Percentiles rank a stretch among this genome's conserved stretches.
Evolutionary conservation across 163 green algal species (phyloP).

Genomic region (Coccomyxa subellipsoidea): DNA sequence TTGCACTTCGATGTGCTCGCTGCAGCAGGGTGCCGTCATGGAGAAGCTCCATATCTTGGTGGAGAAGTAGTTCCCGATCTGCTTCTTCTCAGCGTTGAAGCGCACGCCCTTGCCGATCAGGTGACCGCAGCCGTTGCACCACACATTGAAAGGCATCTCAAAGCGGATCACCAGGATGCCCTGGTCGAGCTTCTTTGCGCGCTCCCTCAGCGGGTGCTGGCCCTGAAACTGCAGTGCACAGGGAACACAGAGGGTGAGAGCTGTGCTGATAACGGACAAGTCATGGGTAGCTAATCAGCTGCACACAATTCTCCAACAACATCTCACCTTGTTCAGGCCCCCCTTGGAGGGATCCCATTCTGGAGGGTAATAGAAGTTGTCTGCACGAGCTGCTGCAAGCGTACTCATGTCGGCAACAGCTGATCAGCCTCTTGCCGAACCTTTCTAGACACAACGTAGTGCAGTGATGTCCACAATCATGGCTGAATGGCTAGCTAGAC

Average conservation of each 20-base stretch:
- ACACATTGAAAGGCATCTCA: conserved; percentile 95
- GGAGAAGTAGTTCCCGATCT: conserved; percentile 86
- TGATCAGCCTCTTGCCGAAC: neutral
- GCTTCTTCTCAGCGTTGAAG: conserved; percentile 97
- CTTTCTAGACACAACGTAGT: too few relatives aligned
- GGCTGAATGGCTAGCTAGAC: too few relatives aligned
- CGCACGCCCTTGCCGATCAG: conserved; percentile 85
- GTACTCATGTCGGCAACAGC: conserved; percentile 37
- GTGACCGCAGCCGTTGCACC: conserved; percentile 79
- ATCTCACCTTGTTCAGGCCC: conserved; percentile 70
- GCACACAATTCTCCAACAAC: neutral
- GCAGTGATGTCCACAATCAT: too few relatives aligned
- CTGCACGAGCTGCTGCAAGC: conserved; percentile 81
- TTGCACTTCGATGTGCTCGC: conserved; percentile 80
- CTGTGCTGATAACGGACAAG: neutral
- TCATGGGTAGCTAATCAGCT: neutral
- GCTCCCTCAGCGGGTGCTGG: conserved; percentile 76
- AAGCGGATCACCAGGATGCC: conserved; percentile 94
- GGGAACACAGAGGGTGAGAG: too few relatives aligned
- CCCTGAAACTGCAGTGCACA: conserved; percentile 62
- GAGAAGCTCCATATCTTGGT: conserved; percentile 91
- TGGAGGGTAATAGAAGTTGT: conserved; percentile 94
- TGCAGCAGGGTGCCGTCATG: conserved; percentile 79
- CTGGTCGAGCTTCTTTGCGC: conserved; percentile 75
- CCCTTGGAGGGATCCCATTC: conserved; percentile 53